Conservation (phyloP, 2,329 filamentous ascomycete species). For the Rugonectria rugulosa region DNA sequence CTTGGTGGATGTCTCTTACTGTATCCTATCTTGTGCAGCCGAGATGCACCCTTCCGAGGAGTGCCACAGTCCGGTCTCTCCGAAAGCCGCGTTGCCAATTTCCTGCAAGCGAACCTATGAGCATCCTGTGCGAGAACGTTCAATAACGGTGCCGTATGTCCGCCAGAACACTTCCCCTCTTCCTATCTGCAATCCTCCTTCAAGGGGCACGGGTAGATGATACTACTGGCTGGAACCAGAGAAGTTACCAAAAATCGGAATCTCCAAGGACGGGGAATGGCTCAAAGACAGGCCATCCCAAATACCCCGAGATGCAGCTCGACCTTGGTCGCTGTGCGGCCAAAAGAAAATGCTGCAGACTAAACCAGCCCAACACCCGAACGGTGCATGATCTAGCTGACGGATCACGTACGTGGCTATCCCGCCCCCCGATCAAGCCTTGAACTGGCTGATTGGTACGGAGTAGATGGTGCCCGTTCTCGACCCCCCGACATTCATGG, state of each 20-base stretch:
- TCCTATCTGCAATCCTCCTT: constrained; percentile 1
- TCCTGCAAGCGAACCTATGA: constrained; percentile 37
- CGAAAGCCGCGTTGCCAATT: constrained; percentile 15
- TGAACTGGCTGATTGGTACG: constrained; percentile 8
- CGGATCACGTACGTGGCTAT: constrained; percentile 12
- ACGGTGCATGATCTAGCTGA: constrained; percentile 30
- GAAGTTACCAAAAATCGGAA: no score
- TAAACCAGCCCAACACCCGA: constrained; percentile 25
- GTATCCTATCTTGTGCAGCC: constrained; percentile 1
- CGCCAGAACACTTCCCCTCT: background rate
- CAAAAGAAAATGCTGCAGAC: constrained; percentile 8
- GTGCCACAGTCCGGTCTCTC: constrained; percentile 2
- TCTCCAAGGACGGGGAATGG: no score
- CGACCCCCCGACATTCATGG: constrained; percentile 1
- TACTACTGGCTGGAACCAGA: no score
- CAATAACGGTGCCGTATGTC: no score
- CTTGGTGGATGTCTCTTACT: constrained; percentile 1
- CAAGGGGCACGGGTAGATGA: no score
- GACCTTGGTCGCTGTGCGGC: background rate
- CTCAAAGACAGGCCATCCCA: constrained; percentile 13
- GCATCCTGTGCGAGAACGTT: constrained; percentile 1
- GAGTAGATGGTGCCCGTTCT: background rate
- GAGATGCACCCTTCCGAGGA: constrained; percentile 1
- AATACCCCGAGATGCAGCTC: background rate
- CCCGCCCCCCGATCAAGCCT: background rate